Evolutionary conservation across 73 alveolate species (phyloP).

Genomic region (Paramecium biaurelia): DNA sequence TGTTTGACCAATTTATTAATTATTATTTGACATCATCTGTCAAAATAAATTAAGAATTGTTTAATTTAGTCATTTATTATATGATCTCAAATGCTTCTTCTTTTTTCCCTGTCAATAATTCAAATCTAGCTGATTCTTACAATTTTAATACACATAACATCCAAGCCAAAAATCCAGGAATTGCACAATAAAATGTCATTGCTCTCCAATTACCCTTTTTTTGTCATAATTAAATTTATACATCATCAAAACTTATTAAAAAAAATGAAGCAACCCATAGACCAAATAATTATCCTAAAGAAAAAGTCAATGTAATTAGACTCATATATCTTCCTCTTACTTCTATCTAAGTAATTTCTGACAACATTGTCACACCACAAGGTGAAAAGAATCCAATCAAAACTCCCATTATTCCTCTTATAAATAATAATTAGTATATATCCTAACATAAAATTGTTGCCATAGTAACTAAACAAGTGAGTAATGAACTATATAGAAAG

Average conservation of each 20-base stretch:
- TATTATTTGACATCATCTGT: constrained; percentile 8
- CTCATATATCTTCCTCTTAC: constrained; percentile 57
- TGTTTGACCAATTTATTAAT: constrained; percentile 32
- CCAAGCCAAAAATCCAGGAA: constrained; percentile 54
- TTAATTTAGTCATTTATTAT: constrained; percentile 11
- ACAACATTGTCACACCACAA: constrained; percentile 42
- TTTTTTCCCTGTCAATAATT: background rate
- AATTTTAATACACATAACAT: constrained; percentile 1
- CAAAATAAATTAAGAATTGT: background rate
- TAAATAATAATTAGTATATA: constrained; percentile 8
- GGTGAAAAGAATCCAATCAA: constrained; percentile 42
- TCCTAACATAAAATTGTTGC: constrained; percentile 17
- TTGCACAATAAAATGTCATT: constrained; percentile 37
- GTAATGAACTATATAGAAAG: constrained; percentile 34
- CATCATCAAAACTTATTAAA: constrained; percentile 17
- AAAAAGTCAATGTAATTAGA: constrained; percentile 36
- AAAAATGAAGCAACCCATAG: constrained; percentile 45
- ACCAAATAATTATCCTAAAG: constrained; percentile 35
- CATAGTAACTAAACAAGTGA: constrained; percentile 13
- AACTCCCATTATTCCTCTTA: constrained; percentile 52
- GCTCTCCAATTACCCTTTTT: constrained; percentile 62
- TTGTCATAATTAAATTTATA: background rate
- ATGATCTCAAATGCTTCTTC: constrained; percentile 46
- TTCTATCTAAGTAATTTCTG: constrained; percentile 36
- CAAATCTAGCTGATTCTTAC: constrained; percentile 47